Evolutionary conservation across 2,329 filamentous ascomycete species (phyloP), one percentile per base, ranked within the genome.

Genomic region (Tolypocladium cylindrosporum): DNA sequence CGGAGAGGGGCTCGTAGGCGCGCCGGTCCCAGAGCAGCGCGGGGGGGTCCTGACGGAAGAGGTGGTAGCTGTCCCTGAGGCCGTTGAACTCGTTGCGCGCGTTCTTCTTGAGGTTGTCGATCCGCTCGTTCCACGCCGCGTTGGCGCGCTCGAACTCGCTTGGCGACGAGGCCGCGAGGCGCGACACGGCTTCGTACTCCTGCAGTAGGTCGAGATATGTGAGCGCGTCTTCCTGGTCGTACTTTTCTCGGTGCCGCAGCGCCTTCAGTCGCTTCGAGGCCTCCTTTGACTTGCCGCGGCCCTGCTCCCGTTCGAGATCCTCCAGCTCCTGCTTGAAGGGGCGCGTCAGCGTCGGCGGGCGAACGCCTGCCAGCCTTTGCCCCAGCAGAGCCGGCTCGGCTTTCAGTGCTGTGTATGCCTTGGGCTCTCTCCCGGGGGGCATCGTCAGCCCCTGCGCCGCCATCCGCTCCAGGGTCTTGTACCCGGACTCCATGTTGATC

Each of bases 21-120:
- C 91, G 84, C 1, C 81, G 78, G 69, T 96, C 90, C 84, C 86
- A 92, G 34, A 77, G 65, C 4, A 93, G 70, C 1, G 79, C 64
- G 0, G 84, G 80, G 1, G 78, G 75, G 0, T 76, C 64, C 69
- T 79, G 75, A 55, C 73, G 68, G 64, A 79, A 76, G 19, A 80
- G 62, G 61, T 82, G 79, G 51, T 78, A 68, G 65, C 85, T 83
- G 64, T 89, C 85, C 37, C 76, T 73, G 54, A 72, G 65, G 37
- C 72, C 68, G 27, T 66, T 58, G 64, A 77, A 77, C 57, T 76
- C 72, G 39, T 68, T 67, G 34, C 65, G 62, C 11, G 63, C 59
- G 64, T 68, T 71, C 58, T 69, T 70, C 57, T 71, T 68, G 43
- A 74, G 59, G 39, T 61, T 61, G 40, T 66, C 65, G 34, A 80